Evolutionary conservation across 2,329 filamentous ascomycete species (phyloP).

Genomic region (Fusarium torulosum): DNA sequence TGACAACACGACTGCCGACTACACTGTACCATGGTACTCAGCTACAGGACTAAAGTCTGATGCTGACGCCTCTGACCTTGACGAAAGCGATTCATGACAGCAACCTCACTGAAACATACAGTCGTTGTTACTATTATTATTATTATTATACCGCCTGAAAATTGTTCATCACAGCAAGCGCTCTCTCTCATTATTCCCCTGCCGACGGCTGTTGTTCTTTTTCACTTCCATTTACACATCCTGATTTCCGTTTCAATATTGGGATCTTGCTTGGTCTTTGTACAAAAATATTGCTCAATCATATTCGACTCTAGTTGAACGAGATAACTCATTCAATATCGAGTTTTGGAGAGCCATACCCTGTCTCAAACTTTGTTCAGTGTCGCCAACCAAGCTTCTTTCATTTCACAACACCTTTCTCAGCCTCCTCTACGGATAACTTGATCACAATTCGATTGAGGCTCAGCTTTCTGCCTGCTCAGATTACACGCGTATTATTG

Average conservation of each 20-base stretch:
- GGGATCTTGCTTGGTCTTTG: neutral
- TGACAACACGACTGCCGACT: conserved; percentile 43
- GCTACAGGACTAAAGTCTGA: neutral
- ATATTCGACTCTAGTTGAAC: conserved; percentile 2
- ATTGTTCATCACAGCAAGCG: neutral
- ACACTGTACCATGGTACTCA: conserved; percentile 2
- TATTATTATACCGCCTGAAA: neutral
- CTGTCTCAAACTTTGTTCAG: neutral
- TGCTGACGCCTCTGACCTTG: conserved; percentile 24
- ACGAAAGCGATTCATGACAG: conserved; percentile 16
- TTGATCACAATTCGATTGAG: conserved; percentile 8
- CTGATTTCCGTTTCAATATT: conserved; percentile 2
- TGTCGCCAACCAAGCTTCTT: neutral
- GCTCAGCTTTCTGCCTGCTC: conserved; percentile 25
- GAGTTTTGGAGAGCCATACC: neutral
- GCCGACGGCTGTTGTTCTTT: neutral
- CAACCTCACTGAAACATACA: conserved; percentile 11
- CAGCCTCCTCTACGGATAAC: neutral
- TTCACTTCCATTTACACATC: conserved; percentile 9
- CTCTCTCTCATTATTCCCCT: neutral
- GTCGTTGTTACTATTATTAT: neutral
- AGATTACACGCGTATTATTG: conserved; percentile 23
- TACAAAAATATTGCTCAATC: neutral
- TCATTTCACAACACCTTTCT: neutral
- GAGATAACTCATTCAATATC: conserved; percentile 4